Evolutionary conservation across 495 filamentous ascomycete species (phyloP).

Genomic region (Pseudotulostoma volvatum): DNA sequence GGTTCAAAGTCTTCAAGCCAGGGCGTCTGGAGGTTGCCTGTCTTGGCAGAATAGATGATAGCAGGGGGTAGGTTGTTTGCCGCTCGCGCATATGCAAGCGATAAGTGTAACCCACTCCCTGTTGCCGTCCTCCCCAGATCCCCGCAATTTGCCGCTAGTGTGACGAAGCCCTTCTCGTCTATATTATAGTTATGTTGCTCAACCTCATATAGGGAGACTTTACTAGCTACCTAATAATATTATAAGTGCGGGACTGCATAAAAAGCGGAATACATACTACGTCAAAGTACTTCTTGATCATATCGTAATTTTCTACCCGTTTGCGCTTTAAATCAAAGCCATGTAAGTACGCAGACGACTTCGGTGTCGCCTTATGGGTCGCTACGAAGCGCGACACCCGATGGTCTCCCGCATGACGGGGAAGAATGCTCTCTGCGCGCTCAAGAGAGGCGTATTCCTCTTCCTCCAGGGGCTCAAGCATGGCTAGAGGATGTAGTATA

Average conservation of each 20-base stretch:
- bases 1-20: conserved; percentile 1
- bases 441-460: too few relatives aligned
- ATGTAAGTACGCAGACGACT: not conserved
- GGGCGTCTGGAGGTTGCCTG: not conserved
- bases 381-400: not conserved
- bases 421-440: too few relatives aligned
- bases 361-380: not conserved
- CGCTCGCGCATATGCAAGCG: conserved; percentile 1
- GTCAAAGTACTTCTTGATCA: not conserved
- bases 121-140: not conserved
- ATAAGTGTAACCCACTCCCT: conserved; percentile 2
- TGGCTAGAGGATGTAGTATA: too few relatives aligned
- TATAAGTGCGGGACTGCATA: not conserved
- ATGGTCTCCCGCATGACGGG: not conserved
- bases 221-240: not conserved
- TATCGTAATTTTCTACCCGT: not conserved
- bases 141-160: conserved; percentile 1
- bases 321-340: not conserved
- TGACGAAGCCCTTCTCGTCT: conserved; percentile 3
- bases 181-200: conserved; percentile 3
- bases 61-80: not conserved
- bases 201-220: conserved; percentile 1
- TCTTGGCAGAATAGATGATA: conserved; percentile 1
- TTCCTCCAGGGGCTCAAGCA: too few relatives aligned
- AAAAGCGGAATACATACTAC: not conserved